These are phyloP conservation scores for Lonicera japonica DNA, from an alignment of 129 eudicot genomes.

Conservation along the genomic window DNA sequence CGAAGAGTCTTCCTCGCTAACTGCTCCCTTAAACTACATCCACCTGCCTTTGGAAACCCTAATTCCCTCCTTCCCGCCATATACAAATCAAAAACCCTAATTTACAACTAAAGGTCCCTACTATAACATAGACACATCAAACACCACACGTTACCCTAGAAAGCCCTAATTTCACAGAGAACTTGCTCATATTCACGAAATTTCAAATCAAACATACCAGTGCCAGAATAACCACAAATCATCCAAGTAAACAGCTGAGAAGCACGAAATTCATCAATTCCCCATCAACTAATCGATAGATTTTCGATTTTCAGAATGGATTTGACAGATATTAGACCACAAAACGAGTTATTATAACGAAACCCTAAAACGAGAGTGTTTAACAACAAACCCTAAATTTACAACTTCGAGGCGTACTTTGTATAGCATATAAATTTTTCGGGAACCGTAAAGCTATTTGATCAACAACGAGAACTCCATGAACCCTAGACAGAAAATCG, in stretches of 20 bases:
- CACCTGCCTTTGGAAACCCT: slow-evolving; percentile 32
- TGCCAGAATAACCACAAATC: too few species aligned
- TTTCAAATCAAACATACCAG: background rate
- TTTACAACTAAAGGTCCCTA: background rate
- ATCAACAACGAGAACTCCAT: slow-evolving; percentile 29
- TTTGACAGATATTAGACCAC: too few species aligned
- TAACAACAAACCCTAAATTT: slow-evolving; percentile 49
- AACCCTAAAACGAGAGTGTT: slow-evolving; percentile 11
- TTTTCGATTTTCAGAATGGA: too few species aligned
- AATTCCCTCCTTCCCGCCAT: slow-evolving; percentile 62
- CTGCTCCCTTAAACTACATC: slow-evolving; percentile 53
- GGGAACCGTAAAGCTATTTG: slow-evolving; percentile 42
- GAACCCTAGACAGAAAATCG: slow-evolving; percentile 14
- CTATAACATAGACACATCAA: too few species aligned
- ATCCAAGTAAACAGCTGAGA: too few species aligned
- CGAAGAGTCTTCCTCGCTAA: slow-evolving; percentile 48
- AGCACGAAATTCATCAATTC: too few species aligned
- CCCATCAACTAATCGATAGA: too few species aligned
- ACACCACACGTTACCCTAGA: too few species aligned
- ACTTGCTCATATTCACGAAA: slow-evolving; percentile 2
- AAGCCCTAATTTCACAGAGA: background rate
- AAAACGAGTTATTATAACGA: background rate
- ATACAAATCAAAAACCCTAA: slow-evolving; percentile 8
- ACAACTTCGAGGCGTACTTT: slow-evolving; percentile 46
- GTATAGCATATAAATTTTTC: slow-evolving; percentile 44